A percentile compares a stretch with the other conserved stretches of the same genome.
These are phyloP conservation scores for Dysphania ambrosioides DNA, from an alignment of 148 eudicot species.

Conservation along the genomic window DNA sequence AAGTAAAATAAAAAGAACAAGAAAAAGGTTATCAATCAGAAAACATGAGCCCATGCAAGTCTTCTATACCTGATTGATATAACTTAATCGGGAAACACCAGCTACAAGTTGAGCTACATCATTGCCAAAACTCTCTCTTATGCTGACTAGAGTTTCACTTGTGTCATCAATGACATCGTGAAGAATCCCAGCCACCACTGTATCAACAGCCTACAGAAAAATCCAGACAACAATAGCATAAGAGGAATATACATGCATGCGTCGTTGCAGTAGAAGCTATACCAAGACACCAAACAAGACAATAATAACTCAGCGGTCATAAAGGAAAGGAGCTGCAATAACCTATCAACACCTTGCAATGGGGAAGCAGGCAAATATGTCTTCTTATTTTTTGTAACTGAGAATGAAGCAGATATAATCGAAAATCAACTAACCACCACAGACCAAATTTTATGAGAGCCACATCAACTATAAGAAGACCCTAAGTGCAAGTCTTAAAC, in stretches of 20 bases:
- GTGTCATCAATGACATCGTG: conserved; percentile 96
- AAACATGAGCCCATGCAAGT: not conserved
- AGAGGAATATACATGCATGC: conserved; percentile 4
- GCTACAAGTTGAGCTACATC: conserved; percentile 84
- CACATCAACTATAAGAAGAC: too few species aligned
- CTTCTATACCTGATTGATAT: conserved; percentile 72
- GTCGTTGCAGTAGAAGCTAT: not conserved
- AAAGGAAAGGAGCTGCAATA: not conserved
- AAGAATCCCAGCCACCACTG: conserved; percentile 90
- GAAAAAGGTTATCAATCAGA: not conserved
- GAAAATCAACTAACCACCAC: not conserved
- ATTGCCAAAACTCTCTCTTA: conserved; percentile 63
- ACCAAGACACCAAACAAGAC: not conserved
- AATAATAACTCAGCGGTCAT: not conserved
- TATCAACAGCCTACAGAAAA: conserved; percentile 76
- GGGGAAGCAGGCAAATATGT: not conserved
- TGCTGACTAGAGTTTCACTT: conserved; percentile 46
- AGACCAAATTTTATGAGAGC: not conserved
- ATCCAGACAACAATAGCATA: not conserved
- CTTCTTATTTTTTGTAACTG: not conserved
- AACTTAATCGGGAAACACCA: conserved; percentile 91
- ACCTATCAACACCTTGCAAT: not conserved
- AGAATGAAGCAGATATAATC: not conserved
- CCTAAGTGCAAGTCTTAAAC: too few species aligned
- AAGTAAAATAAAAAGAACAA: not conserved